These are phyloP conservation scores for Hibiscus tridactylites DNA, from an alignment of 345 rosid genomes.

Conservation along the genomic window DNA sequence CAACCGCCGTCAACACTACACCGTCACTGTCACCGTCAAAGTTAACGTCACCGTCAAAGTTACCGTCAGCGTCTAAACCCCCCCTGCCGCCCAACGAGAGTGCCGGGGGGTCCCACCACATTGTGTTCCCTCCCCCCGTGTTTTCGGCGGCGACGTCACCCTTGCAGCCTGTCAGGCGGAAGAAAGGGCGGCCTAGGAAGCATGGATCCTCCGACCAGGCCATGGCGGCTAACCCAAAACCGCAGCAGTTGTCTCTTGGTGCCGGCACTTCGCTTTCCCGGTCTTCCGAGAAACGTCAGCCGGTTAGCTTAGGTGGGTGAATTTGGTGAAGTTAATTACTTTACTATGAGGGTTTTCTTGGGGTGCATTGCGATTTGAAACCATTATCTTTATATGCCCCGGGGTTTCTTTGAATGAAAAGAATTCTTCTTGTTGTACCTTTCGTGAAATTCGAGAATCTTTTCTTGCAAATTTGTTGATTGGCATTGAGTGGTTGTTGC, in stretches of 20 bases:
- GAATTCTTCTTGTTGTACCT: too few species aligned
- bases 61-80: slow-evolving; percentile 16
- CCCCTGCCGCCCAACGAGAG: slow-evolving; percentile 33
- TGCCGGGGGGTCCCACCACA: slow-evolving; percentile 23
- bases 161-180: slow-evolving; percentile 56
- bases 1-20: slow-evolving; percentile 20
- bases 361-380: not conserved
- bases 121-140: slow-evolving; percentile 53
- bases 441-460: not conserved
- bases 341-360: not conserved
- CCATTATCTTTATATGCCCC: too few species aligned
- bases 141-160: slow-evolving; percentile 53
- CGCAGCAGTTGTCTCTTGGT: slow-evolving; percentile 12
- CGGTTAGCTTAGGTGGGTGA: slow-evolving; percentile 29
- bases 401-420: too few species aligned
- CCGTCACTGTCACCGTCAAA: slow-evolving; percentile 32
- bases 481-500: not conserved
- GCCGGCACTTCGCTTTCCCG: slow-evolving; percentile 27
- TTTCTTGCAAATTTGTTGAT: not conserved
- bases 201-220: slow-evolving; percentile 90
- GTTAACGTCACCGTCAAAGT: too few species aligned
- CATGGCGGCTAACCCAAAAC: slow-evolving; percentile 69
- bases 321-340: not conserved
- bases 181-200: slow-evolving; percentile 94
- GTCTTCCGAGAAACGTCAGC: slow-evolving; percentile 25